phyloP scores from a whole-genome alignment of 1,139 yeast genomes.

The Pichia sp. region DNA sequence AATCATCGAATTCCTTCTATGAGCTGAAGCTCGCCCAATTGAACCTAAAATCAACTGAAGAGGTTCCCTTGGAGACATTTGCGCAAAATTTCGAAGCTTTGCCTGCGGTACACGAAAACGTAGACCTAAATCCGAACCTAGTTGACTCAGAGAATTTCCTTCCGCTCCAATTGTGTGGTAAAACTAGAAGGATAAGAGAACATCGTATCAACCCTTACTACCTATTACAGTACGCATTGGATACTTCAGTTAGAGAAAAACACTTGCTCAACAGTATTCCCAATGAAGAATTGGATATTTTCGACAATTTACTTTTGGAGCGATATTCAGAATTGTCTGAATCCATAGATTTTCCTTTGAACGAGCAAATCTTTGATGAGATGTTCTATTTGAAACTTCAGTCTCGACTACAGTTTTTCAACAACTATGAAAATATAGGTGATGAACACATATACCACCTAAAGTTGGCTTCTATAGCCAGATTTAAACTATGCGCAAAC shows the following conservation, averaged over 20 bases:
- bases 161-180: conserved; percentile 11
- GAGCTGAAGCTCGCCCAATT: background rate
- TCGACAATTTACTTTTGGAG: conserved; percentile 20
- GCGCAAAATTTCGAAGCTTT: conserved; percentile 10
- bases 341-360: background rate
- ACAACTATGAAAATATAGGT: conserved; percentile 3
- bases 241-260: conserved; percentile 36
- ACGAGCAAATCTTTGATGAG: conserved; percentile 7
- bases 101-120: conserved; percentile 6
- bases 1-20: background rate
- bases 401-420: background rate
- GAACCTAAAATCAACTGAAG: background rate
- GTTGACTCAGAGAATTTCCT: conserved; percentile 1
- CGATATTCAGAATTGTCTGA: conserved; percentile 5
- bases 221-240: conserved; percentile 45
- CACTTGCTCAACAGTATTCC: conserved; percentile 34
- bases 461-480: conserved; percentile 32
- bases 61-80: conserved; percentile 17
- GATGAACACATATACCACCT: conserved; percentile 18
- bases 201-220: conserved; percentile 44
- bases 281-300: conserved; percentile 32
- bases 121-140: conserved; percentile 3
- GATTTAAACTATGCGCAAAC: conserved; percentile 46
- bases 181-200: conserved; percentile 34
- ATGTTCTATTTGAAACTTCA: conserved; percentile 6